Evolutionary conservation across 2,329 filamentous ascomycete genomes (phyloP).

Genomic region (Colletotrichum cereale): DNA sequence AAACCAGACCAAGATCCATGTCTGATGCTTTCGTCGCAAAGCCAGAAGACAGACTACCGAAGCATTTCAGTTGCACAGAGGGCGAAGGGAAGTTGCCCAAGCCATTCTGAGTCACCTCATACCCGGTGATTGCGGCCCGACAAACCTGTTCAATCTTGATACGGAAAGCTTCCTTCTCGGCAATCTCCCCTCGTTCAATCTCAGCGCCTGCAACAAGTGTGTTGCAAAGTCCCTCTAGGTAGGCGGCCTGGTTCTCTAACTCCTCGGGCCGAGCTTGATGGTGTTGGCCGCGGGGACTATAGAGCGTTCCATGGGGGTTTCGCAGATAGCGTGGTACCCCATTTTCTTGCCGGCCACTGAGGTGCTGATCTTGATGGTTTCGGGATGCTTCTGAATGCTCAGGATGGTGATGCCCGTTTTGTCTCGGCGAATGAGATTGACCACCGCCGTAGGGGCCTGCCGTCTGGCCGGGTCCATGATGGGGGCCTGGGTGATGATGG

Average conservation of each 20-base stretch:
- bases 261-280: constrained; percentile 56
- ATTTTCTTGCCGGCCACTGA: constrained; percentile 15
- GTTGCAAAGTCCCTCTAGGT: constrained; percentile 63
- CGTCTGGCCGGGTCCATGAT: constrained; percentile 18
- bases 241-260: constrained; percentile 59
- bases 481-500: constrained; percentile 13
- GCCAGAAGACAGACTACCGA: constrained; percentile 85
- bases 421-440: constrained; percentile 42
- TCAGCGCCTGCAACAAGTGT: constrained; percentile 68
- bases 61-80: constrained; percentile 79
- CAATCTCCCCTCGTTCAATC: constrained; percentile 73
- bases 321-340: constrained; percentile 22
- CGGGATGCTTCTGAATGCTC: constrained; percentile 11
- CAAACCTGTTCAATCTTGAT: constrained; percentile 74
- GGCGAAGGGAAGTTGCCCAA: constrained; percentile 61
- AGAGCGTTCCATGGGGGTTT: constrained; percentile 46
- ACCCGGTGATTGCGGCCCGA: constrained; percentile 65
- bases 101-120: constrained; percentile 60
- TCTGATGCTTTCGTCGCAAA: constrained; percentile 91
- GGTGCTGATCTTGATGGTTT: constrained; percentile 20
- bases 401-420: constrained; percentile 45
- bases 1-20: constrained; percentile 87
- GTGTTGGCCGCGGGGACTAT: constrained; percentile 48
- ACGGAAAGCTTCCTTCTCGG: constrained; percentile 79
- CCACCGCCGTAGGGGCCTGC: constrained; percentile 10